These are phyloP conservation scores for Immersiella caudata DNA, from an alignment of 495 filamentous ascomycete species.

Conservation along the genomic window DNA sequence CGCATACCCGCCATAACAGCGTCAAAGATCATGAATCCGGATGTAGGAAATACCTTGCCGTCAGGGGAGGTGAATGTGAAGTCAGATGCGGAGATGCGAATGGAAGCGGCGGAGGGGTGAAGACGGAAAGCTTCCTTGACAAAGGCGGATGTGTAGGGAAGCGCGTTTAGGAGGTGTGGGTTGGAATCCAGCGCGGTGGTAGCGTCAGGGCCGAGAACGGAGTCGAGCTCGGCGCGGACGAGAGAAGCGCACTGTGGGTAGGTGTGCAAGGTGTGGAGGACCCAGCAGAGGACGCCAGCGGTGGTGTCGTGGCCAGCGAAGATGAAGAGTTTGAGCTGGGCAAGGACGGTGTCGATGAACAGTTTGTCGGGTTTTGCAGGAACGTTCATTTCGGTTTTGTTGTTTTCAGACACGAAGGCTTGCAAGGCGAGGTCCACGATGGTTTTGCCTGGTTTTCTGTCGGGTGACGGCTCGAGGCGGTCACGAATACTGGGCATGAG, in stretches of 20 bases:
- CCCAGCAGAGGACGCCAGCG: constrained; percentile 37
- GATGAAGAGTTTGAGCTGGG: constrained; percentile 45
- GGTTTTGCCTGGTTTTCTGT: background rate
- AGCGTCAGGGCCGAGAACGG: no score
- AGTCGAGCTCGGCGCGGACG: no score
- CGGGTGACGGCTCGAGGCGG: background rate
- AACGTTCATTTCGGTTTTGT: background rate
- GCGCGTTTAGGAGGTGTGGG: constrained; percentile 44
- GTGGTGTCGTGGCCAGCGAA: constrained; percentile 53
- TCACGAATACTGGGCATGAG: background rate
- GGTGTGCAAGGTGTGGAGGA: constrained; percentile 42
- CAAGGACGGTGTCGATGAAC: constrained; percentile 30
- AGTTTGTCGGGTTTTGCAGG: constrained; percentile 15
- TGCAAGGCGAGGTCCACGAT: background rate
- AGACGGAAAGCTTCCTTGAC: constrained; percentile 55
- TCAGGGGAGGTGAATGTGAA: constrained; percentile 37
- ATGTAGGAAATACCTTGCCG: constrained; percentile 39
- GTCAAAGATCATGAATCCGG: constrained; percentile 38
- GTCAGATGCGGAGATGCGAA: constrained; percentile 39
- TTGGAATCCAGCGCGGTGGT: constrained; percentile 11
- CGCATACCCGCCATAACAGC: constrained; percentile 33
- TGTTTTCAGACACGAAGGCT: background rate
- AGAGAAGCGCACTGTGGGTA: constrained; percentile 46
- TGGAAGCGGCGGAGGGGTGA: constrained; percentile 23
- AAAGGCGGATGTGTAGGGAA: constrained; percentile 50